Evolutionary conservation across 495 filamentous ascomycete genomes (phyloP).

Genomic region (Aspergillus indologenus): DNA sequence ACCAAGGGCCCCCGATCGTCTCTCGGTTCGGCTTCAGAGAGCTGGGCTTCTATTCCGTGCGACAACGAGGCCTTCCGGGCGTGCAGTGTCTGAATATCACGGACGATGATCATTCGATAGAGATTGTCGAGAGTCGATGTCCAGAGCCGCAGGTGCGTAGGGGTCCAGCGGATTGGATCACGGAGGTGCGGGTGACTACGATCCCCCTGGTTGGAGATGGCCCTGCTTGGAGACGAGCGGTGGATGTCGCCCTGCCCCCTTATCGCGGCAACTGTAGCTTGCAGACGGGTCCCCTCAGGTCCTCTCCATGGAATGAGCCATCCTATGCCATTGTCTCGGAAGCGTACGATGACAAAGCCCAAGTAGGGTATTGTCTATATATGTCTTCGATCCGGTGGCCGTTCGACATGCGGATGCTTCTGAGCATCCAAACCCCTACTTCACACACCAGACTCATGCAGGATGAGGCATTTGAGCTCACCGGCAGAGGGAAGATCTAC

Average conservation of each 20-base stretch:
- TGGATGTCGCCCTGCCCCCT: conserved; percentile 41
- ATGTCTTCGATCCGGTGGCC: conserved; percentile 30
- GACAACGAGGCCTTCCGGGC: conserved; percentile 53
- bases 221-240: conserved; percentile 48
- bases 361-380: conserved; percentile 55
- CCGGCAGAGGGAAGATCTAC: conserved; percentile 52
- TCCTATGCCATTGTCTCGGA: conserved; percentile 51
- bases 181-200: conserved; percentile 46
- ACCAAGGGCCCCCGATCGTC: conserved; percentile 49
- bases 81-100: conserved; percentile 56
- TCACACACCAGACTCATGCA: conserved; percentile 41
- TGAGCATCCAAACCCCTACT: conserved; percentile 36
- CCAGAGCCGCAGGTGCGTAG: conserved; percentile 39
- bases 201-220: conserved; percentile 54
- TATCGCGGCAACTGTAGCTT: conserved; percentile 37
- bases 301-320: conserved; percentile 21
- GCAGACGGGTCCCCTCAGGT: conserved; percentile 25
- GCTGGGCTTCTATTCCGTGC: conserved; percentile 55
- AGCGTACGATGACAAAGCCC: conserved; percentile 48
- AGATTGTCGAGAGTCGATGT: conserved; percentile 50
- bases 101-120: conserved; percentile 35
- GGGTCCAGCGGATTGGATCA: conserved; percentile 36
- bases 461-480: conserved; percentile 49
- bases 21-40: conserved; percentile 53
- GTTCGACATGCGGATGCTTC: conserved; percentile 21